Evolutionary conservation across 495 filamentous ascomycete species (phyloP).

Genomic region (Podospora australis): DNA sequence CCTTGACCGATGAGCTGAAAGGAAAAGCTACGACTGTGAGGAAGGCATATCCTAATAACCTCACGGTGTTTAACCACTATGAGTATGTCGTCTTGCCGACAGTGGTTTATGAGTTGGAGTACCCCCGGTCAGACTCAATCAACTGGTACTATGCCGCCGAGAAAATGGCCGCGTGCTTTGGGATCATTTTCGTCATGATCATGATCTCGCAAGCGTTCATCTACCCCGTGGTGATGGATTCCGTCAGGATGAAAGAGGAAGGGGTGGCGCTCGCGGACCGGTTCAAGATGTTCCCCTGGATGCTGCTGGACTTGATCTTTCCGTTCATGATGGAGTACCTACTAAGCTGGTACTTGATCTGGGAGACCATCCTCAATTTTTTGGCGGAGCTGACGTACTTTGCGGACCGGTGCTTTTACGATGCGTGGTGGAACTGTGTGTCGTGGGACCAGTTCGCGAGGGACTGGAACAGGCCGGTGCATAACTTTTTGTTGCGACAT

Average conservation of each 20-base stretch:
- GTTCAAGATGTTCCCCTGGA: slow-evolving; percentile 60
- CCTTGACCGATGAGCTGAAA: slow-evolving; percentile 55
- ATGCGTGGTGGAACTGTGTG: slow-evolving; percentile 61
- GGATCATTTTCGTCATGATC: slow-evolving; percentile 59
- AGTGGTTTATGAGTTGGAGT: slow-evolving; percentile 69
- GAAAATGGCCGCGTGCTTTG: slow-evolving; percentile 60
- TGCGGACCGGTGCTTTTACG: slow-evolving; percentile 73
- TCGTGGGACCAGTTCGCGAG: slow-evolving; percentile 64
- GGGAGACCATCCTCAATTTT: slow-evolving; percentile 73
- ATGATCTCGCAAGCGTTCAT: slow-evolving; percentile 51
- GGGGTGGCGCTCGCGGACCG: slow-evolving; percentile 53
- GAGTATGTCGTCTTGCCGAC: slow-evolving; percentile 69
- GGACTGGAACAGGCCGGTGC: slow-evolving; percentile 67
- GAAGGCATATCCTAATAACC: slow-evolving; percentile 58
- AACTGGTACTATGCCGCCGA: slow-evolving; percentile 68
- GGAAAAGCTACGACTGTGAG: slow-evolving; percentile 42
- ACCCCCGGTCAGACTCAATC: slow-evolving; percentile 60
- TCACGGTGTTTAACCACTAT: slow-evolving; percentile 58
- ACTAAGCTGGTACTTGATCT: slow-evolving; percentile 67
- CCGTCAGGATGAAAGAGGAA: slow-evolving; percentile 56
- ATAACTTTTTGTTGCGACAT: slow-evolving; percentile 65
- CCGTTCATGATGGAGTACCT: slow-evolving; percentile 72
- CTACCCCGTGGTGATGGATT: slow-evolving; percentile 60
- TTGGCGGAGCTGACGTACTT: slow-evolving; percentile 66
- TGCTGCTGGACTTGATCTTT: slow-evolving; percentile 63